Conservation (phyloP, 345 rosid genomes). For the Brassica nigra region DNA sequence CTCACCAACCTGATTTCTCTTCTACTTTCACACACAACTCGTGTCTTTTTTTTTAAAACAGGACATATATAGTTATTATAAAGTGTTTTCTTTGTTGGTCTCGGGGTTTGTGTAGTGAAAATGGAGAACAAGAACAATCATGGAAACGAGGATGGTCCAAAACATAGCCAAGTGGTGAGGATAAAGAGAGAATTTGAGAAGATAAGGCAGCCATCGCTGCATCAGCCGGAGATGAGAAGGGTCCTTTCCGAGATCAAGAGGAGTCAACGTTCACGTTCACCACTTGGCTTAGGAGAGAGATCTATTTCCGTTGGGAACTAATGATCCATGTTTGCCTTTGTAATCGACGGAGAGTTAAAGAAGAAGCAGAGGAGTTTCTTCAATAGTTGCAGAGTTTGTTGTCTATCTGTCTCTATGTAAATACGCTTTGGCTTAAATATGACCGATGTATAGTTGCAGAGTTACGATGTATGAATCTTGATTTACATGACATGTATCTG, state of each 20-base stretch:
- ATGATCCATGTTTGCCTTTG: conserved; percentile 21
- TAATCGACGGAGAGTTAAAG: background rate
- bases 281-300: conserved; percentile 58
- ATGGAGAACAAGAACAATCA: conserved; percentile 33
- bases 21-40: conserved; percentile 17
- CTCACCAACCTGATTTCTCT: conserved; percentile 30
- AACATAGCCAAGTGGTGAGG: conserved; percentile 68
- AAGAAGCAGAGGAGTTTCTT: background rate
- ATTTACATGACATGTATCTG: conserved; percentile 26
- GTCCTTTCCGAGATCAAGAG: conserved; percentile 43
- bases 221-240: conserved; percentile 52
- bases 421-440: conserved; percentile 20
- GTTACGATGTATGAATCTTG: conserved; percentile 7
- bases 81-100: background rate
- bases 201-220: conserved; percentile 49
- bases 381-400: background rate
- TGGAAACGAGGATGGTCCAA: conserved; percentile 43
- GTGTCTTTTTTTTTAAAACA: conserved; percentile 11
- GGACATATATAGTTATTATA: background rate
- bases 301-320: conserved; percentile 52
- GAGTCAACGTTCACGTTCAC: conserved; percentile 58
- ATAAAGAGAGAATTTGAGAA: conserved; percentile 60
- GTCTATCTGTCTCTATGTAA: conserved; percentile 24
- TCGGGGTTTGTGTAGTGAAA: background rate
- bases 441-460: background rate